A percentile compares a stretch with the other conserved stretches of the same genome.
Conservation (phyloP, 2,329 filamentous ascomycete genomes). For the Apiospora marii region DNA sequence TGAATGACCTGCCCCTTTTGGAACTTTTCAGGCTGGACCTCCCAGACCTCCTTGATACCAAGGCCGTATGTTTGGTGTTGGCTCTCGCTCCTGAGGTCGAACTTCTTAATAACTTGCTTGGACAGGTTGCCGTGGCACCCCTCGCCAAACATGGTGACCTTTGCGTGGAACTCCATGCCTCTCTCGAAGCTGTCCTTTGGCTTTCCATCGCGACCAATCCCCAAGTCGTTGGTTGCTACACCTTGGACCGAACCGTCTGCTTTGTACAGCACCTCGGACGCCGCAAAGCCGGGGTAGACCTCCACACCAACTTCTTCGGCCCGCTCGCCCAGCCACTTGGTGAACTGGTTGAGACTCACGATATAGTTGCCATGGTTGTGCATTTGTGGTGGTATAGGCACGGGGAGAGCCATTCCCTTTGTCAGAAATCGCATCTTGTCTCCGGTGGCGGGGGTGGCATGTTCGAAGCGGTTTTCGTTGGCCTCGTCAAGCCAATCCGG, state of each 20-base stretch:
- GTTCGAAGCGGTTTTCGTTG: constrained; percentile 87
- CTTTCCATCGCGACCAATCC: constrained; percentile 80
- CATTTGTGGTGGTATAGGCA: constrained; percentile 96
- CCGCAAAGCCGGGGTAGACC: constrained; percentile 94
- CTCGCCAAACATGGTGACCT: constrained; percentile 90
- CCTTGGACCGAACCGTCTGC: constrained; percentile 88
- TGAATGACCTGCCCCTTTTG: constrained; percentile 85
- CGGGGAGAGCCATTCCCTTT: constrained; percentile 76
- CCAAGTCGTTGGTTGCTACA: constrained; percentile 95
- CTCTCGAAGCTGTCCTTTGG: constrained; percentile 92
- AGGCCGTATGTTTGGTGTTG: constrained; percentile 95
- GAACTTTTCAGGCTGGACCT: constrained; percentile 92
- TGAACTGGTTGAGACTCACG: constrained; percentile 91
- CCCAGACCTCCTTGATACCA: constrained; percentile 97
- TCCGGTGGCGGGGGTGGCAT: constrained; percentile 81
- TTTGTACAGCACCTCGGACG: constrained; percentile 89
- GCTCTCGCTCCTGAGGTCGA: constrained; percentile 85
- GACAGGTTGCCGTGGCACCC: constrained; percentile 95
- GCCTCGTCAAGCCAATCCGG: constrained; percentile 92
- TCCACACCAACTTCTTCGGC: constrained; percentile 98
- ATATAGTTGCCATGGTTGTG: constrained; percentile 98
- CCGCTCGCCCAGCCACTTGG: constrained; percentile 93
- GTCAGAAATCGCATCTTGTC: constrained; percentile 97
- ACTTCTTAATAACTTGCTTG: constrained; percentile 95
- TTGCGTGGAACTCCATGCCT: constrained; percentile 97